Base-by-base conservation (phyloP, 495 filamentous ascomycete species). In the Tetracladium marchalianum region DNA sequence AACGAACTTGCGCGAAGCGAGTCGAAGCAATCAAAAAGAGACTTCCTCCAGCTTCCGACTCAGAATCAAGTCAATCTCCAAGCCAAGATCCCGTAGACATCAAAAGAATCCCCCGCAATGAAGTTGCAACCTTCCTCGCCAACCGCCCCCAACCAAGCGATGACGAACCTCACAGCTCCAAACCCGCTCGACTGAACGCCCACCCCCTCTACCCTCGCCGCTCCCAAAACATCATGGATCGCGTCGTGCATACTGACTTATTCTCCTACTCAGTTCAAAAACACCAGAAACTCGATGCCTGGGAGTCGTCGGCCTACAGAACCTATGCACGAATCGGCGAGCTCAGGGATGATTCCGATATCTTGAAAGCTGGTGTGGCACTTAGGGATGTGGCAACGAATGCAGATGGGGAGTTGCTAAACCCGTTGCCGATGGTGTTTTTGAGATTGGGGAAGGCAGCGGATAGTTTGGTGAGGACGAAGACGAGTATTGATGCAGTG, bases 311-410 rank as follows among this genome's bases (percentile, higher is more conserved):
- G n/a, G 33, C 17, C 12, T 54, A 47, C 35, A 50, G 27, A 1
- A 18, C 42, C 1, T 47, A 46, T 31, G 19, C 41, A 11, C 38
- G 42, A 22, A 44, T 58, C 15, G 52, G 55, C 7, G 55, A 51
- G 34, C 15, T 55, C 4, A 41, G 51, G 22, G 46, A 55, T 31
- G 55, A 58, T 44, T 12, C 22, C 4, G 55, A 58, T 39, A 41
- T 58, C n/a, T 5, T 11, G 13, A 47, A 22, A 32, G 49, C 48
- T 41, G 43, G 45, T 0, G 35, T 54, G 0, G 35, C 18, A 6
- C n/a, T 50, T 17, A 38, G 35, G 11, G 43, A 52, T 18, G 45
- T 46, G 33, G 36, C 35, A 27, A n/a, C 40, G 0, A 49, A 50
- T 2, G 42, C 24, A 1, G 27, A 50, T n/a, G 22, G 22, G 22